Base-by-base conservation (phyloP, 371 early-diverging fungal species). In the Zancudomyces culisetae region DNA sequence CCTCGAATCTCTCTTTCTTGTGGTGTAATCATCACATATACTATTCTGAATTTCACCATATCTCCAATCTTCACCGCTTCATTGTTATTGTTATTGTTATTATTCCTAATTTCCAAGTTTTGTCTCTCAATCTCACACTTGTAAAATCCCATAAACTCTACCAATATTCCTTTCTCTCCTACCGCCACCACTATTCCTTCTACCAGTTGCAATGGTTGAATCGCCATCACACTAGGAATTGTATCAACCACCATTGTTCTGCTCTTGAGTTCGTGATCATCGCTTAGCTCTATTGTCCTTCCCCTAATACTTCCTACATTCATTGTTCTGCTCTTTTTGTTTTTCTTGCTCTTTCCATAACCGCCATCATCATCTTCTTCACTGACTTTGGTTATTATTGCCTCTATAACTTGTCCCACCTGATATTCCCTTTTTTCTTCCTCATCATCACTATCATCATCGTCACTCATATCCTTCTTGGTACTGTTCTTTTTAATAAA, bases 61-160 rank as follows among this genome's bases (percentile, higher is more conserved):
- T 53, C 39, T 8, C 67, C 68, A 24, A 55, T 49, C 41, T 62
- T 30, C 43, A 60, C 57, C 35, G 28, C 51, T 20, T 56, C 42
- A 26, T 51, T 53, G 23, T 63, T 35, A 26, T 57, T 57, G 15
- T 22, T n/a, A 45, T 49, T 54, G 48, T 43, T 57, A 28, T 43
- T 42, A 15, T 59, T 54, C n/a, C n/a, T n/a, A n/a, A n/a, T n/a
- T n/a, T n/a, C n/a, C 18, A 67, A 43, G 18, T 40, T 49, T 24
- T 21, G 27, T 26, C 62, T 35, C 51, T 58, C 55, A 10, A 62
- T 62, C 3, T 51, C 49, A 58, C 68, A 61, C 57, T 66, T 59
- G 52, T 66, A 67, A 50, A 67, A 67, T 20, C 66, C 65, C 68
- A 67, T 66, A 40, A 67, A 66, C 20, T 63, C 59, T 23, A 67